phyloP scores from a whole-genome alignment of 2,329 filamentous ascomycete species.

The Verticillium tricorpus region DNA sequence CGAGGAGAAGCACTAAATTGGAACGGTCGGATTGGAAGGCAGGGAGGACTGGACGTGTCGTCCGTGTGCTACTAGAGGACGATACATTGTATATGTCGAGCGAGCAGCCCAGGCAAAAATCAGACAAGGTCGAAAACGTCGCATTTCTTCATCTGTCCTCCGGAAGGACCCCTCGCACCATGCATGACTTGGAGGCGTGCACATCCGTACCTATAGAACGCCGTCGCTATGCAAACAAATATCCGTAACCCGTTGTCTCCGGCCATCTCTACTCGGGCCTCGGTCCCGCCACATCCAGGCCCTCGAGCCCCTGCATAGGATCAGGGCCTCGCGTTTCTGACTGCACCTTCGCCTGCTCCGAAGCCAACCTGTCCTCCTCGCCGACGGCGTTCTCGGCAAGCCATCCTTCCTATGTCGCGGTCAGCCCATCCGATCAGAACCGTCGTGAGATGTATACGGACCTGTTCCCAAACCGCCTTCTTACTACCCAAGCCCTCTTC shows the following conservation, averaged over 20 bases:
- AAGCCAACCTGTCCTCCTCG: conserved; percentile 68
- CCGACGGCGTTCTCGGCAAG: conserved; percentile 81
- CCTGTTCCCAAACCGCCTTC: conserved; percentile 96
- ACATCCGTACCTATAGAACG: conserved; percentile 26
- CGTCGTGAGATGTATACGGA: conserved; percentile 34
- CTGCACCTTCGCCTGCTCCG: conserved; percentile 46
- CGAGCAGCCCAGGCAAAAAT: conserved; percentile 4
- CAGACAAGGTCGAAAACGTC: conserved; percentile 8
- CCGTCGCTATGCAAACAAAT: conserved; percentile 38
- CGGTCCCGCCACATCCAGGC: conserved; percentile 89
- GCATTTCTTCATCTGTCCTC: conserved; percentile 13
- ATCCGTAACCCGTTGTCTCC: neutral
- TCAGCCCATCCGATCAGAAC: conserved; percentile 4
- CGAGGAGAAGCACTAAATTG: conserved; percentile 27
- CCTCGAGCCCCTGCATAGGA: conserved; percentile 94
- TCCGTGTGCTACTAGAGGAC: conserved; percentile 6
- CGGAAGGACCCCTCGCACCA: neutral
- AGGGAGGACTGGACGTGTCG: neutral
- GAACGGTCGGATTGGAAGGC: neutral
- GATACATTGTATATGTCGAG: conserved; percentile 12
- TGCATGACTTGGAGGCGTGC: neutral
- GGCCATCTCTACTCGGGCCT: conserved; percentile 58
- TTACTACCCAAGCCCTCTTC: conserved; percentile 88
- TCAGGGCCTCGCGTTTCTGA: conserved; percentile 59
- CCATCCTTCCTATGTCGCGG: conserved; percentile 72